Evolutionary conservation across 2,329 filamentous ascomycete genomes (phyloP), one percentile per base, ranked within the genome.

Genomic region (Paecilomyces formosus): DNA sequence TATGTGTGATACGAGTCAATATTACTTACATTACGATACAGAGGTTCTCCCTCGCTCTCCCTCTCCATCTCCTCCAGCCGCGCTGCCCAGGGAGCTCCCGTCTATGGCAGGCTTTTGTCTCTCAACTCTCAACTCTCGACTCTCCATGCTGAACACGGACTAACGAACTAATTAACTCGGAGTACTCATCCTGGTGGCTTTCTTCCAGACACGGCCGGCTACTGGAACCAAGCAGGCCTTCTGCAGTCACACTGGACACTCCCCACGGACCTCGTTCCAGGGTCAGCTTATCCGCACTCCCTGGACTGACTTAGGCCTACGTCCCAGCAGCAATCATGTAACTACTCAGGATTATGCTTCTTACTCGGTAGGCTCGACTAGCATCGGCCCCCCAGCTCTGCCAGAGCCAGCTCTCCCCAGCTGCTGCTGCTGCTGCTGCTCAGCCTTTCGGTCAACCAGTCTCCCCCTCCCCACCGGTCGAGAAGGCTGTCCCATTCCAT

Each of bases 401-500:
- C 31, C 35, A 39, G 11, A 13, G 13, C n/a, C n/a, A n/a, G n/a
- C 15, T 35, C 35, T 39, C 35, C 35, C 35, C 35, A 39, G 35
- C 35, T 39, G 35, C 13, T 39, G 15, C 54, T 56, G 53, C 59
- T n/a, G n/a, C n/a, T n/a, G n/a, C n/a, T n/a, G n/a, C 55, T 60
- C 62, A 71, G 55, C 68, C 30, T 31, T 64, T 72, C 70, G 53
- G 67, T 68, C 70, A 73, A 74, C 56, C 31, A 55, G 49, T 53
- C 55, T 18, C 56, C 65, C 55, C 35, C 35, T 35, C 35, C 67
- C 5, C 24, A 79, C 82, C 77, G 79, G 62, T 83, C 81, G 54
- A 78, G 79, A 64, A 83, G 80, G 50, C 78, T 78, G 2, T 45
- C 78, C 82, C 30, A 79, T 77, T 9, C 76, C 79, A 53, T 81